Evolutionary conservation across 306 rosid genomes (phyloP).

Genomic region (Pachyrhizus erosus): DNA sequence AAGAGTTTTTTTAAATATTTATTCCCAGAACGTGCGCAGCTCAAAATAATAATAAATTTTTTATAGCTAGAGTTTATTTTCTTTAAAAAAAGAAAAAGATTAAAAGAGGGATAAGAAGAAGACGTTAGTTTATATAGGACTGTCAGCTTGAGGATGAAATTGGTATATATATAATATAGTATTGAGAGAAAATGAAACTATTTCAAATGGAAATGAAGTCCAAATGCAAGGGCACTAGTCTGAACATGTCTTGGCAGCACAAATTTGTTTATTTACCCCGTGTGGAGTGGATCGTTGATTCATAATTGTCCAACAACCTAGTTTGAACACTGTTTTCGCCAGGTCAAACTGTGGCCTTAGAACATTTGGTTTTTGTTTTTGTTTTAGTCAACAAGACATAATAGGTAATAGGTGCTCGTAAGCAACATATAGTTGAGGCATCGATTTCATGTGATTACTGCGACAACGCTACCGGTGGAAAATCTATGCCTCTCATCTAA

Average conservation of each 20-base stretch:
- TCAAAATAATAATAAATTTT: neutral
- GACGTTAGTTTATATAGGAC: no score
- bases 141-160: neutral
- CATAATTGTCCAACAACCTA: neutral
- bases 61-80: neutral
- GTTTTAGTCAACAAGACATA: neutral
- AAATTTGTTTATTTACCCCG: neutral
- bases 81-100: neutral
- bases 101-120: no score
- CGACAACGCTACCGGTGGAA: neutral
- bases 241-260: neutral
- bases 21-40: neutral
- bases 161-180: no score
- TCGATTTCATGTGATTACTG: neutral
- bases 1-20: neutral
- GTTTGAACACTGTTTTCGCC: neutral
- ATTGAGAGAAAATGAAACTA: neutral
- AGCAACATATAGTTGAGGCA: neutral
- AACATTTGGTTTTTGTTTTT: neutral
- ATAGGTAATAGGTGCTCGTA: neutral
- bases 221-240: no score
- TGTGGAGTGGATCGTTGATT: neutral
- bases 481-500: neutral
- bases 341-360: constrained; percentile 3
- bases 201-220: neutral